A percentile compares a stretch with the other conserved stretches of the same genome.
These are phyloP conservation scores for Gracilaria domingensis DNA, from an alignment of 23 red algal species.

Conservation along the genomic window DNA sequence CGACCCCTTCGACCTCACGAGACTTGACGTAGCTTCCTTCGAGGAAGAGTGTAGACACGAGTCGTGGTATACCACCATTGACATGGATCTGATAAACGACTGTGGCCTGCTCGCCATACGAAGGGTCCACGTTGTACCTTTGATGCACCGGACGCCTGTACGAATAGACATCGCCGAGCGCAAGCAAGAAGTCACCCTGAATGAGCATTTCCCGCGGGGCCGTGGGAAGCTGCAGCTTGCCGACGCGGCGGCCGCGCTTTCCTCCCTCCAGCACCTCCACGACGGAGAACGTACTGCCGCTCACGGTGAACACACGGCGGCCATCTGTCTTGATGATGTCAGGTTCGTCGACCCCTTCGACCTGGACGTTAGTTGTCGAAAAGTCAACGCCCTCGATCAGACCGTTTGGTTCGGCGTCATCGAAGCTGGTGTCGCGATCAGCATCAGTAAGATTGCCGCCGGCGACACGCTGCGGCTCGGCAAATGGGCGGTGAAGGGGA, in stretches of 20 bases:
- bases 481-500: constrained; percentile 39
- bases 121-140: constrained; percentile 40
- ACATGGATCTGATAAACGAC: constrained; percentile 72
- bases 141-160: constrained; percentile 49
- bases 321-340: constrained; percentile 81
- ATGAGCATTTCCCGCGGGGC: constrained; percentile 72
- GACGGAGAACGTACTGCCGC: constrained; percentile 48
- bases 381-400: constrained; percentile 59
- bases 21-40: constrained; percentile 67
- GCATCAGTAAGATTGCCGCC: constrained; percentile 55
- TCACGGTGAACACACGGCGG: constrained; percentile 61
- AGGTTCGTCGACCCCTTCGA: constrained; percentile 69
- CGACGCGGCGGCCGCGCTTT: constrained; percentile 34
- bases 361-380: constrained; percentile 72
- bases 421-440: constrained; percentile 10
- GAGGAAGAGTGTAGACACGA: constrained; percentile 61
- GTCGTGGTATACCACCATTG: constrained; percentile 30
- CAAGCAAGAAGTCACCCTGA: constrained; percentile 71
- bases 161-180: constrained; percentile 46
- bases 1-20: constrained; percentile 70
- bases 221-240: constrained; percentile 37
- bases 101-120: constrained; percentile 49
- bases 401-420: constrained; percentile 25
- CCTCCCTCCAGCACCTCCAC: constrained; percentile 57
- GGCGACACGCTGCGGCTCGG: constrained; percentile 30